A percentile compares a stretch with the other conserved stretches of the same genome.
These are phyloP conservation scores for Schoenoplectus tabernaemontani DNA, from an alignment of 202 grass and related monocot species.

Conservation along the genomic window DNA sequence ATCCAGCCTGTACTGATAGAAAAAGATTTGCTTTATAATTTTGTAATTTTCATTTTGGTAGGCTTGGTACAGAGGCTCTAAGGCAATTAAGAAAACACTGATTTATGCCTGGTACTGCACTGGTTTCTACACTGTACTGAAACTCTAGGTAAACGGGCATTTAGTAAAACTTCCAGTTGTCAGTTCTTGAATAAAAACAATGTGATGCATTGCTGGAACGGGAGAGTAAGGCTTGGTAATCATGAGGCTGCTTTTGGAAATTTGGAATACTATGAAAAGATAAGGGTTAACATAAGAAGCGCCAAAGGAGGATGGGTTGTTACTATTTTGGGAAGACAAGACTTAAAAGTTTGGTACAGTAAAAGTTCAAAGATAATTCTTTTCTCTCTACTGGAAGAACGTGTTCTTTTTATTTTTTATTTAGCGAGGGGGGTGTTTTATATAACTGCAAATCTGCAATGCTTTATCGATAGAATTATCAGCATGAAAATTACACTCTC, in stretches of 20 bases:
- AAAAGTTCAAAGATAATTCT: slow-evolving; percentile 2
- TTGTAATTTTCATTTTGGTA: background rate
- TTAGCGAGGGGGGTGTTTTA: background rate
- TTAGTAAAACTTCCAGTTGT: background rate
- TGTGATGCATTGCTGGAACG: background rate
- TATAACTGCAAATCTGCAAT: slow-evolving; percentile 7
- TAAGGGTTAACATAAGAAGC: background rate
- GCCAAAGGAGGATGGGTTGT: background rate
- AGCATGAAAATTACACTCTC: background rate
- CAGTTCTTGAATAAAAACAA: background rate
- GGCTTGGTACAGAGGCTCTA: background rate
- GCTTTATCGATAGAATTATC: background rate
- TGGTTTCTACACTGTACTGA: background rate
- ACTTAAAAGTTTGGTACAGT: slow-evolving; percentile 4
- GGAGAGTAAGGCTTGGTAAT: background rate
- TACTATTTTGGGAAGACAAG: slow-evolving; percentile 3
- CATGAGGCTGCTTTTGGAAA: background rate
- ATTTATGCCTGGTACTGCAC: background rate
- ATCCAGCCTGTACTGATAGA: background rate
- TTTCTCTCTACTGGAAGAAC: background rate
- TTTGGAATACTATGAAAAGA: slow-evolving; percentile 2
- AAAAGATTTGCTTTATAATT: background rate
- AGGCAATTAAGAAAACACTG: background rate
- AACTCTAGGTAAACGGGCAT: background rate
- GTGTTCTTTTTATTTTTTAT: background rate